Evolutionary conservation across 164 flowering plant species (phyloP).

Genomic region (Chloranthus sessilifolius): DNA sequence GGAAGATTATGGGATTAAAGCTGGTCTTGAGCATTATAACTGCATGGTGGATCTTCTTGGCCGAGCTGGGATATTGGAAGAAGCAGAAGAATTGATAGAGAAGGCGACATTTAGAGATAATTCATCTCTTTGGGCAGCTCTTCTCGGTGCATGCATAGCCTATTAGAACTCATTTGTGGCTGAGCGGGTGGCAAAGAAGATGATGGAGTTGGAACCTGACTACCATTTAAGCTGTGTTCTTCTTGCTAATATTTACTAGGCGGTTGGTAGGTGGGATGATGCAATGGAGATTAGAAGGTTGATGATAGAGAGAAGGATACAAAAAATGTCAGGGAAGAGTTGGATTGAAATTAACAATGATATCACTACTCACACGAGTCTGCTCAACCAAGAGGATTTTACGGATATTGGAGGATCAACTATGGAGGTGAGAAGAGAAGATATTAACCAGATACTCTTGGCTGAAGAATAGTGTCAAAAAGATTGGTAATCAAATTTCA

Average conservation of each 20-base stretch:
- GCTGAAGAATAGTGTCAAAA: no score
- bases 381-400: no score
- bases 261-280: slow-evolving; percentile 64
- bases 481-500: no score
- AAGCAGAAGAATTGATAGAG: slow-evolving; percentile 65
- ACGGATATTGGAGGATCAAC: no score
- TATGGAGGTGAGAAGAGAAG: no score
- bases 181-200: slow-evolving; percentile 66
- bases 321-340: slow-evolving; percentile 67
- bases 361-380: no score
- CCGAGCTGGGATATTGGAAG: slow-evolving; percentile 77
- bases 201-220: slow-evolving; percentile 66
- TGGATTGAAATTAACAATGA: slow-evolving; percentile 68
- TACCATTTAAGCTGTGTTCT: slow-evolving; percentile 72
- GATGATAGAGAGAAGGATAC: slow-evolving; percentile 57
- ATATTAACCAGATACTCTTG: no score
- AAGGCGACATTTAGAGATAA: slow-evolving; percentile 36
- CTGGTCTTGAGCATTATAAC: slow-evolving; percentile 63
- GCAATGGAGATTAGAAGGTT: slow-evolving; percentile 40
- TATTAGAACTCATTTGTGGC: slow-evolving; percentile 41
- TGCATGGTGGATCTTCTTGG: slow-evolving; percentile 93
- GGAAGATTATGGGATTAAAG: slow-evolving; percentile 39
- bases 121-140: slow-evolving; percentile 67
- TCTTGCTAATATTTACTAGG: slow-evolving; percentile 59
- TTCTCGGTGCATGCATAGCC: slow-evolving; percentile 76